phyloP scores from a whole-genome alignment of 75 land plant genomes.

The Cupressus sempervirens region DNA sequence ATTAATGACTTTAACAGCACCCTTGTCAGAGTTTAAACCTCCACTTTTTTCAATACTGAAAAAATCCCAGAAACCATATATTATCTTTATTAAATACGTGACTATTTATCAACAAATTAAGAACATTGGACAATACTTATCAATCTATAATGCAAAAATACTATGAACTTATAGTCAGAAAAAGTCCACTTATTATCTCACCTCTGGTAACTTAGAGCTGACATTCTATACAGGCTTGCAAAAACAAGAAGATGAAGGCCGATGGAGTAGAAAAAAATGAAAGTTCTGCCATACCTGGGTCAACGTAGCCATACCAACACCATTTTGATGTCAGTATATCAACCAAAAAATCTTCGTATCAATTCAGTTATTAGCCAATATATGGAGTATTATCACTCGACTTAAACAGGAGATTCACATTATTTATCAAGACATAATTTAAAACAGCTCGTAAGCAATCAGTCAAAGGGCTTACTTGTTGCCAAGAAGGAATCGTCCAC shows the following conservation, averaged over 20 bases:
- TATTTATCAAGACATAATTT: not conserved
- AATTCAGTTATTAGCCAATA: not conserved
- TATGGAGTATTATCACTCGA: not conserved
- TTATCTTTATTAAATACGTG: not conserved
- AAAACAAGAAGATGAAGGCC: conserved; percentile 93
- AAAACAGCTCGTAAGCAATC: not conserved
- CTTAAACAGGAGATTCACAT: not conserved
- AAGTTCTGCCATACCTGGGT: conserved; percentile 87
- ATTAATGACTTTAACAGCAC: not conserved
- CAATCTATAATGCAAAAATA: not conserved
- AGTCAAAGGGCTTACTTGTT: conserved; percentile 62
- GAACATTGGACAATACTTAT: not conserved
- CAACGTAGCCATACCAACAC: conserved; percentile 1
- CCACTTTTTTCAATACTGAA: conserved; percentile 6
- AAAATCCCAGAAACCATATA: not conserved
- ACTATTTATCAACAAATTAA: not conserved
- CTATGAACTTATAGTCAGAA: not conserved
- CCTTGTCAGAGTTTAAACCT: not conserved
- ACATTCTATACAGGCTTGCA: conserved; percentile 86
- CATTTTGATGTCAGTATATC: not conserved
- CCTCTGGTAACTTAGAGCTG: conserved; percentile 74
- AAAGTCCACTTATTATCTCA: conserved; percentile 18
- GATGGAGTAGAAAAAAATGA: conserved; percentile 95
- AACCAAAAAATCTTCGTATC: not conserved
- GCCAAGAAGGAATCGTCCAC: conserved; percentile 97